Evolutionary conservation across 2,329 filamentous ascomycete genomes (phyloP).

Genomic region (Trichophyton rubrum): DNA sequence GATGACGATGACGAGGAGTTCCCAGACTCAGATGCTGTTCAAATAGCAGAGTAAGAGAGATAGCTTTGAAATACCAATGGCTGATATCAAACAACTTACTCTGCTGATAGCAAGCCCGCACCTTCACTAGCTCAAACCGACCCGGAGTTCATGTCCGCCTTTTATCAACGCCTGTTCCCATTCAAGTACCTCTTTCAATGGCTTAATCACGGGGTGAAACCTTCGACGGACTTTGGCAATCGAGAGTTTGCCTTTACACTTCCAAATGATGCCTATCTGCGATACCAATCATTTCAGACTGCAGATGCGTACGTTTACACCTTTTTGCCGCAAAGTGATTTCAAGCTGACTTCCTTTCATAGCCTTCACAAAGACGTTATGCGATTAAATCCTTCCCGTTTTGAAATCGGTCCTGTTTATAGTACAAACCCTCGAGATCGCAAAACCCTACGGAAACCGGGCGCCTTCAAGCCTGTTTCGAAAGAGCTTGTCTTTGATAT

Average conservation of each 20-base stretch:
- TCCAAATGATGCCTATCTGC: conserved; percentile 80
- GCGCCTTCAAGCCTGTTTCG: conserved; percentile 70
- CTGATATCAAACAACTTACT: background rate
- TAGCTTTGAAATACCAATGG: background rate
- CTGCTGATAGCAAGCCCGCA: conserved; percentile 16
- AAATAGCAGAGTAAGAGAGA: background rate
- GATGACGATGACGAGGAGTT: conserved; percentile 46
- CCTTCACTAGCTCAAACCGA: conserved; percentile 47
- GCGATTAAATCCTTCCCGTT: conserved; percentile 75
- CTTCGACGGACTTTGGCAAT: conserved; percentile 77
- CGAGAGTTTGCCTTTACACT: conserved; percentile 94
- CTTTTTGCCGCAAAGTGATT: background rate
- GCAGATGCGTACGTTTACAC: conserved; percentile 44
- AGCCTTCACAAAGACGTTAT: conserved; percentile 86
- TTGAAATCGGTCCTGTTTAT: conserved; percentile 98
- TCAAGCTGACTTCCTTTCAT: background rate
- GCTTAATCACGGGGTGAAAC: conserved; percentile 85
- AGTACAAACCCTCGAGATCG: conserved; percentile 85
- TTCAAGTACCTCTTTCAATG: conserved; percentile 94
- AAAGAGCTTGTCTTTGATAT: conserved; percentile 99
- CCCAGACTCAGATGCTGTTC: conserved; percentile 39
- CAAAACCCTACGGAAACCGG: conserved; percentile 69
- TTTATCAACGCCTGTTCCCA: conserved; percentile 91
- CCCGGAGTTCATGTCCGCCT: conserved; percentile 76
- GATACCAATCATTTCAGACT: conserved; percentile 71